Base-by-base conservation (phyloP, 345 rosid genomes). In the Camelina neglecta region DNA sequence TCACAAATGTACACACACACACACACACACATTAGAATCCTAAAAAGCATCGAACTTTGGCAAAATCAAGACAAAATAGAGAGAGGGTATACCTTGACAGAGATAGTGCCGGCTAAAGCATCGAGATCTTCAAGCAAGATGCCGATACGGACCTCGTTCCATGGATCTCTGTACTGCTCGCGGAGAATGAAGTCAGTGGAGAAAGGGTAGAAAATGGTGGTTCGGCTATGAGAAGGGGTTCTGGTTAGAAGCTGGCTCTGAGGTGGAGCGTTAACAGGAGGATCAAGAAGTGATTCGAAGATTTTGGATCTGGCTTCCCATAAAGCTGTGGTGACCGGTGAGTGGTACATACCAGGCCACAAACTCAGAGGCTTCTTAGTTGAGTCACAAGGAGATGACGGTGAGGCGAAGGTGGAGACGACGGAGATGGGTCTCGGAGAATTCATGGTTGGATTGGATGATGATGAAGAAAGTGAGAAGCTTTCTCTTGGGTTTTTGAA, bases 321-420 rank as follows among this genome's bases (percentile, higher is more conserved):
- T 48, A 92, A 80, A 76, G 96, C 97, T 63, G 12, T 74, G 8
- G 96, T 90, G 36, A 92, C 92, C 0, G 96, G 96, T 1, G 91
- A 90, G 72, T 92, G 91, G 83, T 86, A 88, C 97, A 87, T 90
- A 67, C 96, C 97, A 1, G 97, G 96, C 93, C 97, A 92, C 59
- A 89, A 79, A 35, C 93, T 87, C 20, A 90, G 73, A 26, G 92
- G 97, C 71, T 90, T 92, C n/a, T 83, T 82, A 31, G 85, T 78
- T 54, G 76, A 36, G 75, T 41, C 80, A 29, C 18, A 35, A 54
- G 41, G 41, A 1, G 79, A 31, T 4, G 83, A 83, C 2, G 90
- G 92, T 20, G 86, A 81, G 24, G 86, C 84, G 8, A 90, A 70
- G 41, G 96, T 87, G 55, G 96, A 89, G 72, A 82, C 81, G 12